These are phyloP conservation scores for Sequoia sempervirens DNA, from an alignment of 75 land plant species.

Conservation along the genomic window DNA sequence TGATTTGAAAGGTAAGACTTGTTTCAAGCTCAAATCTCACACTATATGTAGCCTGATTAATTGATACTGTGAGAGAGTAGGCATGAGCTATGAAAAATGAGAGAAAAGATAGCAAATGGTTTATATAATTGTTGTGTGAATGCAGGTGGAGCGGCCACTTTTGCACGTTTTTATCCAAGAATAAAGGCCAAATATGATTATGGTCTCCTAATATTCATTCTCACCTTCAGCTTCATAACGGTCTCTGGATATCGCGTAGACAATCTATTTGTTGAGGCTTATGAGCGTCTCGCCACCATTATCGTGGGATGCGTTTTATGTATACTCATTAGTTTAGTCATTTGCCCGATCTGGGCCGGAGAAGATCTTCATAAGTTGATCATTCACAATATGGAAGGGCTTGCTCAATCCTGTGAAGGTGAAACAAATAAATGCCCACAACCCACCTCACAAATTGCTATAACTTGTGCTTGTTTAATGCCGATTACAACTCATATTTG, in stretches of 20 bases:
- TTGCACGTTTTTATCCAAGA: conserved; percentile 43
- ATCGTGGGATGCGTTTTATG: conserved; percentile 24
- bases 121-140: neutral
- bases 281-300: conserved; percentile 29
- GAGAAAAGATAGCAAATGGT: too few relatives aligned
- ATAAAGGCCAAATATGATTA: conserved; percentile 53
- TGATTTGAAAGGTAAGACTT: too few relatives aligned
- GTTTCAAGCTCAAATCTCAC: too few relatives aligned
- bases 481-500: neutral
- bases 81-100: too few relatives aligned
- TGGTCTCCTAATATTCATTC: conserved; percentile 56
- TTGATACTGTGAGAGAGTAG: too few relatives aligned
- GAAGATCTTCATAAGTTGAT: conserved; percentile 41
- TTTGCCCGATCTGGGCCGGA: conserved; percentile 63
- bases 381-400: conserved; percentile 27
- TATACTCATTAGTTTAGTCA: conserved; percentile 18
- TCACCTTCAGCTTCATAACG: conserved; percentile 44
- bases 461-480: too few relatives aligned
- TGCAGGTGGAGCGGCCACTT: conserved; percentile 50
- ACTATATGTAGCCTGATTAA: too few relatives aligned
- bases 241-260: conserved; percentile 37
- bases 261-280: conserved; percentile 24
- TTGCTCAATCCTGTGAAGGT: conserved; percentile 49
- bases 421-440: neutral
- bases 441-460: too few relatives aligned